Percentiles rank a stretch among this genome's conserved stretches.
Conservation (phyloP, 179 eudicot genomes). For the Nepenthes alata region DNA sequence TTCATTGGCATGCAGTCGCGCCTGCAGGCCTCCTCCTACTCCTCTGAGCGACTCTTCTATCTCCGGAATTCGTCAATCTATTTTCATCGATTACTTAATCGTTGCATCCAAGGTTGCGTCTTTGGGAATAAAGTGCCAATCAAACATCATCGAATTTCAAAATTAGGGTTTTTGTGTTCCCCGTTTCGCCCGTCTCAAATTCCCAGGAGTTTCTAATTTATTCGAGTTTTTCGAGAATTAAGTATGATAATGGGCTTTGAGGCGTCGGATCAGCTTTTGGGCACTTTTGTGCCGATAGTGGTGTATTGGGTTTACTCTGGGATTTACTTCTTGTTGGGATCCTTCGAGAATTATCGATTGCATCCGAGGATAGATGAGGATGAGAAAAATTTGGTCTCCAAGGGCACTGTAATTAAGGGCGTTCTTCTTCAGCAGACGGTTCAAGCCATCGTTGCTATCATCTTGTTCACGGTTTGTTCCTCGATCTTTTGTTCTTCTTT, state of each 20-base stretch:
- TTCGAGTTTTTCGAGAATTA: no score
- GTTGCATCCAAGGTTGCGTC: no score
- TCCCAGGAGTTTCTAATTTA: no score
- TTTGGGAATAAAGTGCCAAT: no score
- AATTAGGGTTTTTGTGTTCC: no score
- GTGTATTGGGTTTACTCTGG: constrained; percentile 81
- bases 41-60: no score
- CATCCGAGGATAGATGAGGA: constrained; percentile 71
- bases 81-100: no score
- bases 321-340: constrained; percentile 50
- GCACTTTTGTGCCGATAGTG: constrained; percentile 53
- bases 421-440: constrained; percentile 70
- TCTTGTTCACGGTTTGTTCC: constrained; percentile 49
- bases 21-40: no score
- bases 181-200: no score
- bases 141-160: no score
- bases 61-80: no score
- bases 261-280: constrained; percentile 62
- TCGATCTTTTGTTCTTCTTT: neutral
- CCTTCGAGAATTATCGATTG: constrained; percentile 53
- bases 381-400: constrained; percentile 74
- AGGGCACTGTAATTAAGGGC: constrained; percentile 54
- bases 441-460: constrained; percentile 62
- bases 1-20: no score
- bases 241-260: constrained; percentile 16